A percentile compares a stretch with the other conserved stretches of the same genome.
Evolutionary conservation across 192 early-diverging fungal genomes (phyloP).

Genomic region (Phlyctochytrium arcticum): DNA sequence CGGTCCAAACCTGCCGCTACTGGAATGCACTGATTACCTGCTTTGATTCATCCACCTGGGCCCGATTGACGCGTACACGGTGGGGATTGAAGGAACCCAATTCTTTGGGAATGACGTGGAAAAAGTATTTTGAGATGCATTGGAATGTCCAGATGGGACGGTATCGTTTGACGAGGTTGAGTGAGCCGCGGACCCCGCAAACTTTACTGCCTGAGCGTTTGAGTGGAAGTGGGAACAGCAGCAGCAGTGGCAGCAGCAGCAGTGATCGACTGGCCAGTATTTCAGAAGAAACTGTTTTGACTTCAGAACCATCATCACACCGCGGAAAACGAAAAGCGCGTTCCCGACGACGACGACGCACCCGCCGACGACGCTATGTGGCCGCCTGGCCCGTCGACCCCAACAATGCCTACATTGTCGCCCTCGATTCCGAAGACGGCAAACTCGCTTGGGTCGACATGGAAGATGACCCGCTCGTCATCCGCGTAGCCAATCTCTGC

Average conservation of each 20-base stretch:
- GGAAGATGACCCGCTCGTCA: neutral
- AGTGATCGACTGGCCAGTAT: too few species aligned
- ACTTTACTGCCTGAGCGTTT: neutral
- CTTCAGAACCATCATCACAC: neutral
- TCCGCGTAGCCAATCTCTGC: neutral
- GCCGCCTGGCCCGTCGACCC: constrained; percentile 32
- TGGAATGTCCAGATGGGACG: constrained; percentile 16
- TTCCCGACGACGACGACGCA: neutral
- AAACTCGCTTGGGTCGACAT: constrained; percentile 8
- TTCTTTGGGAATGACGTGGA: constrained; percentile 1
- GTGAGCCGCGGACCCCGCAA: neutral
- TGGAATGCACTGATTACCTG: constrained; percentile 12
- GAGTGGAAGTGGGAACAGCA: neutral
- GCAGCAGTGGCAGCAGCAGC: neutral
- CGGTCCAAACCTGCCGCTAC: constrained; percentile 8
- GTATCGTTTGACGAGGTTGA: constrained; percentile 1
- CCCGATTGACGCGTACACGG: neutral
- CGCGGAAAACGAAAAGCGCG: neutral
- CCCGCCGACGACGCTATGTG: constrained; percentile 6
- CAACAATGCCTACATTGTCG: constrained; percentile 26
- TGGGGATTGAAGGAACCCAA: neutral
- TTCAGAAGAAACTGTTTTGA: neutral
- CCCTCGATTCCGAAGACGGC: constrained; percentile 18
- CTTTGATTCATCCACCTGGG: constrained; percentile 19
- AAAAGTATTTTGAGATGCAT: constrained; percentile 23